Percentiles rank a stretch among this genome's conserved stretches.
phyloP scores from a whole-genome alignment of 257 asterid genomes.

The Solanum pinnatisectum region DNA sequence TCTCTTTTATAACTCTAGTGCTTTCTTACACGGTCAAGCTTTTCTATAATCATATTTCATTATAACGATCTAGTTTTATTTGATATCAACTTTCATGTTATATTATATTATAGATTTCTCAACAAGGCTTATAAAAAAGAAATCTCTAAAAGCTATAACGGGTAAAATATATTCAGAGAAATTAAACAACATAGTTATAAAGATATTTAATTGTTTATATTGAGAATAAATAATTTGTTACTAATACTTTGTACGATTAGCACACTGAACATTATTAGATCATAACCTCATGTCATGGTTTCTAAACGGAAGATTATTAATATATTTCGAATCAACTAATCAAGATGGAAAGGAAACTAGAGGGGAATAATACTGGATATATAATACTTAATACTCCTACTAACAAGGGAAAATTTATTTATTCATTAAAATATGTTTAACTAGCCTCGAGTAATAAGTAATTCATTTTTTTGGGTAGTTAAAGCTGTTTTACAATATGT shows the following conservation, averaged over 20 bases:
- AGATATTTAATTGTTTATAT: neutral
- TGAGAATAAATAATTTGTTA: neutral
- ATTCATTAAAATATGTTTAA: neutral
- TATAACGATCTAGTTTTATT: no score
- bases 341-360: neutral
- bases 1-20: neutral
- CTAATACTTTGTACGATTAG: neutral
- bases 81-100: neutral
- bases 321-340: neutral
- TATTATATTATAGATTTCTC: no score
- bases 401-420: no score
- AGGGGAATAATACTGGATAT: neutral
- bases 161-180: no score
- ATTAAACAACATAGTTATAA: neutral
- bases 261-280: neutral
- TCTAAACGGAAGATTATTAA: neutral
- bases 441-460: neutral
- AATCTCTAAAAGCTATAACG: no score
- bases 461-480: neutral
- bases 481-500: neutral
- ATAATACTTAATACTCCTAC: no score
- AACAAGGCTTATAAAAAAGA: no score
- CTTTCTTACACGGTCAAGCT: neutral
- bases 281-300: neutral
- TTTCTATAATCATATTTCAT: neutral